Evolutionary conservation across 148 eudicot species (phyloP), one percentile per base, ranked within the genome.

Genomic region (Polygonum maritimum): DNA sequence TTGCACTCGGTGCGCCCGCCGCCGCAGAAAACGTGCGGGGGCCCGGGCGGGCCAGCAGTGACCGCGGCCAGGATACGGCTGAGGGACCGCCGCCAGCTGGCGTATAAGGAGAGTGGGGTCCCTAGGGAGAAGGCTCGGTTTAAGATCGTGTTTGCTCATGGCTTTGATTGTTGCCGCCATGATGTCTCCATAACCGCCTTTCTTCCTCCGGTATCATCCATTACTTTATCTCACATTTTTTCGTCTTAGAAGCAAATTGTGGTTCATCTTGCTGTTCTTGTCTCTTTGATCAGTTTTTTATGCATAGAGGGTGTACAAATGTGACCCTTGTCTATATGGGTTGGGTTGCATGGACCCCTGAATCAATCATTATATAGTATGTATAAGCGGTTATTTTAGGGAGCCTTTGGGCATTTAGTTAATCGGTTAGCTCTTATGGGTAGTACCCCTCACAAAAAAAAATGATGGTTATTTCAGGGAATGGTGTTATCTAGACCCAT

Each of bases 71-170:
- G 88, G 78, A 74, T 85, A 44, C 74, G 76, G 73, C 86, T 91
- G 40, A 83, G 78, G 69, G 92, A 91, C 75, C 91, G 91, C 38
- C 84, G 92, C 54, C 73, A 84, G 75, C 77, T 91, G 87, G 89
- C 96, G 54, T 87, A 89, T 47, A 60, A 80, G 48, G 91, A 91
- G 75, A 69, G 60, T 51, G 96, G 96, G 39, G 92, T 89, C 11
- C 77, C 87, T 1, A 89, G 85, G 54, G 85, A 86, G 65, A 75
- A 48, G 3, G 91, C 96, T 39, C 86, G 80, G 52, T 79, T 76
- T 48, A 89, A 87, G 74, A 74, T 91, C 39, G 62, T 91, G 2
- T 87, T 65, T 79, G 77, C 82, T 72, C 96, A 86, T 78, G 89
- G 86, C 41, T 82, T 87, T 76, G 81, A 65, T 55, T 71, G 41